Base-by-base conservation (phyloP, 345 rosid species). In the Camelina neglecta region DNA sequence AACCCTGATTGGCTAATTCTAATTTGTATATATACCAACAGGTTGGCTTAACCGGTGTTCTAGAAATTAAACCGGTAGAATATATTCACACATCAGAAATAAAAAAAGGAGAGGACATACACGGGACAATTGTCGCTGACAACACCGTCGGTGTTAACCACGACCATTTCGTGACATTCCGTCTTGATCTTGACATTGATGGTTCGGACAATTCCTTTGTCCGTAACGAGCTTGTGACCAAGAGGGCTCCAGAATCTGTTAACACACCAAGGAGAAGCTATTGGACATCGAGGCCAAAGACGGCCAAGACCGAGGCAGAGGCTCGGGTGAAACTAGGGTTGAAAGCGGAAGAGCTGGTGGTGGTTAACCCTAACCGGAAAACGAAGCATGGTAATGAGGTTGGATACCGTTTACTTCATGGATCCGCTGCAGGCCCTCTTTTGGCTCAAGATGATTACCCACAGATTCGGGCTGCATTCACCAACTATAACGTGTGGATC, bases 31-130 rank as follows among this genome's bases (percentile, higher is more conserved):
- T 7, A 33, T 69, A 1, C 29, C 7, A 48, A 16, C 31, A 85
- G 88, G 85, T 85, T 3, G 86, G 89, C 3, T 38, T 85, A 67
- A 84, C 85, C n/a, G 92, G 90, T 48, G 75, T 84, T 33, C n/a
- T 84, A 35, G 85, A 81, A 70, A 84, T 84, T 38, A 84, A 72
- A 42, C 79, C 79, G 7, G 79, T 80, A 1, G 63, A 49, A 16
- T 83, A 82, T 59, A 59, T 60, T 11, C 82, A 79, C 72, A 62
- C 33, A 1, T 80, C 82, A 11, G 82, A 88, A 47, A 44, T 69
- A 2, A 83, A 82, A 49, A 59, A 78, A 39, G 58, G 77, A 15
- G 80, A 62, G 1, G 86, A 86, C 35, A 60, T 67, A 1, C 79
- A 84, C 5, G 88, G 92, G 10, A 83, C 87, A 5, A 55, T 84